Conservation (phyloP, 2,329 filamentous ascomycete species). For the Fusarium staphyleae region DNA sequence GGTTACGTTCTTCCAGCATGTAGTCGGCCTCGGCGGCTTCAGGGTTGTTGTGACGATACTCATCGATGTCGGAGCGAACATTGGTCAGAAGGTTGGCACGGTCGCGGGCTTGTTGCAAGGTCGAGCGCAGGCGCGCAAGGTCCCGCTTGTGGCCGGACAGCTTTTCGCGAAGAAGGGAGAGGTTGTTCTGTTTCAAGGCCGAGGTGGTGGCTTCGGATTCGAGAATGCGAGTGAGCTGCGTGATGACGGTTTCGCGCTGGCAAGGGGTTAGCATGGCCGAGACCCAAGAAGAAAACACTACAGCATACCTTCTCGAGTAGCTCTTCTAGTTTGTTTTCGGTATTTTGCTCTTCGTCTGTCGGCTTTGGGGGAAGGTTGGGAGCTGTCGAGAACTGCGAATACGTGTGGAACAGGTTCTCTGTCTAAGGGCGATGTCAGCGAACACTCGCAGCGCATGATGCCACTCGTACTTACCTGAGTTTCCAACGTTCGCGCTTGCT, state of each 20-base stretch:
- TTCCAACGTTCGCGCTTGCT: constrained; percentile 88
- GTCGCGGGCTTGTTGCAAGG: constrained; percentile 80
- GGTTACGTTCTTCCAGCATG: constrained; percentile 88
- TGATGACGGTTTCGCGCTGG: constrained; percentile 82
- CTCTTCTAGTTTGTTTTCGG: constrained; percentile 83
- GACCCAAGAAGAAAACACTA: not conserved
- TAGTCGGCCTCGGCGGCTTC: constrained; percentile 90
- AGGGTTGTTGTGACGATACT: constrained; percentile 83
- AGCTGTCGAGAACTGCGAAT: constrained; percentile 88
- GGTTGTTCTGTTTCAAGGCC: constrained; percentile 95
- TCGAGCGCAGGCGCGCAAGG: constrained; percentile 74
- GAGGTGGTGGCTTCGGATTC: constrained; percentile 94
- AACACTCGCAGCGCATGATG: constrained; percentile 24
- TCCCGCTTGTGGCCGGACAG: constrained; percentile 87
- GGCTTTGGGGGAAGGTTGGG: constrained; percentile 82
- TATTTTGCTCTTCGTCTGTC: constrained; percentile 80
- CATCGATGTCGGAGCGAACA: constrained; percentile 89
- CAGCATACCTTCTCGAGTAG: constrained; percentile 76
- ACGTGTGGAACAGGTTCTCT: constrained; percentile 81
- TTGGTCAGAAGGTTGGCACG: constrained; percentile 89
- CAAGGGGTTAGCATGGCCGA: constrained; percentile 18
- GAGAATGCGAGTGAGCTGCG: constrained; percentile 84
- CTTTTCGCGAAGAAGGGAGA: constrained; percentile 89
- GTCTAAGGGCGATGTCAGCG: constrained; percentile 63
- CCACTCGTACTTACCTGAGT: constrained; percentile 72